Conservation (phyloP, 805 yeast genomes). For the Dipodascus albidus region DNA sequence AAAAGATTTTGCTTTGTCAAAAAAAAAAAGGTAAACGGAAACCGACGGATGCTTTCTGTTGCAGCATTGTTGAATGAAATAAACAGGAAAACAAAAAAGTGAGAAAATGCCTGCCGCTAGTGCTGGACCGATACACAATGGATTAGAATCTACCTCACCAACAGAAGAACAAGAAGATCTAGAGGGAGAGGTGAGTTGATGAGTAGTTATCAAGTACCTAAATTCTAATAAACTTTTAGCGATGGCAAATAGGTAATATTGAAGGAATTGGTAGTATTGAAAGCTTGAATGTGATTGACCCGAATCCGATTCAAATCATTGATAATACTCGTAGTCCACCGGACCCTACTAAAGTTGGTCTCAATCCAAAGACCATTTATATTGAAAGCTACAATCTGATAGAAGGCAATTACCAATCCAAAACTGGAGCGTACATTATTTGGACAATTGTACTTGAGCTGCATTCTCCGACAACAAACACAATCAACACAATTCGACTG, state of each 20-base stretch:
- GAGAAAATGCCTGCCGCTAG: too few relatives aligned
- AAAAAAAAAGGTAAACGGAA: too few relatives aligned
- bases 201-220: too few relatives aligned
- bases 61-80: too few relatives aligned
- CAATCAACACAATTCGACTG: conserved; percentile 29
- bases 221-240: background rate
- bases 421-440: conserved; percentile 31
- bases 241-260: conserved; percentile 2
- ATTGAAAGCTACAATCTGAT: conserved; percentile 31
- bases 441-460: conserved; percentile 29
- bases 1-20: too few relatives aligned
- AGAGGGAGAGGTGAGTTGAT: too few relatives aligned
- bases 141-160: too few relatives aligned
- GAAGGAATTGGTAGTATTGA: conserved; percentile 2
- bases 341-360: conserved; percentile 6
- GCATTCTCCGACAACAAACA: conserved; percentile 16
- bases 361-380: conserved; percentile 31
- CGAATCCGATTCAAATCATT: conserved; percentile 16
- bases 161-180: background rate
- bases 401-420: conserved; percentile 21
- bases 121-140: too few relatives aligned
- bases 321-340: conserved; percentile 11
- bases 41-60: too few relatives aligned
- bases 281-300: conserved; percentile 7
- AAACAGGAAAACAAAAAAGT: too few relatives aligned